These are phyloP conservation scores for Talaromyces sp. DNA, from an alignment of 2,329 filamentous ascomycete genomes.

Conservation along the genomic window DNA sequence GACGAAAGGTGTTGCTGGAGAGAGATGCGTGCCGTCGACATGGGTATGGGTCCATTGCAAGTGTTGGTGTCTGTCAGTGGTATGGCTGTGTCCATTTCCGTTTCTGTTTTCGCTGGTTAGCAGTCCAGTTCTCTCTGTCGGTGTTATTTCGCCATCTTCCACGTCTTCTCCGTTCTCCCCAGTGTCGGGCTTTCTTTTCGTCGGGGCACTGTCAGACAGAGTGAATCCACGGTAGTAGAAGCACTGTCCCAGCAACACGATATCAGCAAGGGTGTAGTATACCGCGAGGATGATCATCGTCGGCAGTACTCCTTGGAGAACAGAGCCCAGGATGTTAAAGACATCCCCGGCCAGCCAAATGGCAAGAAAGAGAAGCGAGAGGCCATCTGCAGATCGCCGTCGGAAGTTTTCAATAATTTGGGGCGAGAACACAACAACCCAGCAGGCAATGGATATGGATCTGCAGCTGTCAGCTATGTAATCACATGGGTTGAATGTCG, in stretches of 20 bases:
- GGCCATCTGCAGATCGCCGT: constrained; percentile 74
- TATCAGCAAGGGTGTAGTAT: constrained; percentile 87
- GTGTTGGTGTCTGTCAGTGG: neutral
- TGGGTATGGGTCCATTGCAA: constrained; percentile 19
- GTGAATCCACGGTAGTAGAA: constrained; percentile 90
- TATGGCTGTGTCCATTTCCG: constrained; percentile 10
- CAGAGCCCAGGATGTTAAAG: constrained; percentile 91
- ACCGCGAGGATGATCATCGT: constrained; percentile 95
- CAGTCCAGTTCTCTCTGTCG: constrained; percentile 26
- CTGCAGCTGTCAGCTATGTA: constrained; percentile 37
- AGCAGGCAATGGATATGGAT: constrained; percentile 93
- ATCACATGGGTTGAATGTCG: constrained; percentile 1
- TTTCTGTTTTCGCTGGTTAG: constrained; percentile 19
- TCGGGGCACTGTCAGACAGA: constrained; percentile 24
- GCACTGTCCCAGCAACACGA: constrained; percentile 81
- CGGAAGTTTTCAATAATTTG: constrained; percentile 96
- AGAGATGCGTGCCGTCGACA: constrained; percentile 64
- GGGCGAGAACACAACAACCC: constrained; percentile 96
- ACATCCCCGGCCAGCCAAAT: constrained; percentile 92
- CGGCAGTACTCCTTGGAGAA: constrained; percentile 83
- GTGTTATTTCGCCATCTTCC: constrained; percentile 8
- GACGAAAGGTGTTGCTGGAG: constrained; percentile 75
- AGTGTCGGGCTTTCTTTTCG: constrained; percentile 11
- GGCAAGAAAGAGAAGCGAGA: constrained; percentile 86
- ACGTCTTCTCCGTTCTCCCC: constrained; percentile 13